Conservation (phyloP, 495 filamentous ascomycete genomes). For the Penicillium robsamsonii region DNA sequence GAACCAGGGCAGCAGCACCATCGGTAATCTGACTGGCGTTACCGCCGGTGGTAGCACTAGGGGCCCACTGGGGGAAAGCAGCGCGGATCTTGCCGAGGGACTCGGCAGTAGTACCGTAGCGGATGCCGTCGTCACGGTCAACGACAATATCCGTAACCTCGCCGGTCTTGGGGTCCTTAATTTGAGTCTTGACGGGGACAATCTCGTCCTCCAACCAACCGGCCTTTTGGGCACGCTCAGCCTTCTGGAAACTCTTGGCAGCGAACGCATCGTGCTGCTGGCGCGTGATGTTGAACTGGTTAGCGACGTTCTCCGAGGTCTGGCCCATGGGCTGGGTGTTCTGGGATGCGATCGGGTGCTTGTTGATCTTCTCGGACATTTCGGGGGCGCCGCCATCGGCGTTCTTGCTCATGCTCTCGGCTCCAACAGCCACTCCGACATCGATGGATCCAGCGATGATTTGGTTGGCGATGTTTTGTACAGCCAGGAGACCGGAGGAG, state of each 20-base stretch:
- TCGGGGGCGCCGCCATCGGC: slow-evolving; percentile 67
- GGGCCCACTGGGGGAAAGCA: slow-evolving; percentile 85
- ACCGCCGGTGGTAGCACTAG: slow-evolving; percentile 82
- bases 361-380: slow-evolving; percentile 70
- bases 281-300: slow-evolving; percentile 77
- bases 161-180: slow-evolving; percentile 81
- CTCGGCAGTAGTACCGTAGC: slow-evolving; percentile 85
- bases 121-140: slow-evolving; percentile 83
- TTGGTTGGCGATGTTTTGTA: slow-evolving; percentile 89
- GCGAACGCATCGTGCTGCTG: slow-evolving; percentile 79
- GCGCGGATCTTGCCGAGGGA: slow-evolving; percentile 76
- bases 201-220: slow-evolving; percentile 93
- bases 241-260: slow-evolving; percentile 78
- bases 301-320: slow-evolving; percentile 90
- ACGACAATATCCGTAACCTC: slow-evolving; percentile 73
- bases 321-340: slow-evolving; percentile 93
- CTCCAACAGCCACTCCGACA: slow-evolving; percentile 81
- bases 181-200: slow-evolving; percentile 71
- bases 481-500: slow-evolving; percentile 88
- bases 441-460: slow-evolving; percentile 81
- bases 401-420: slow-evolving; percentile 81
- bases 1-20: slow-evolving; percentile 81
- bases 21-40: slow-evolving; percentile 95
- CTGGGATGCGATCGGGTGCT: slow-evolving; percentile 71
- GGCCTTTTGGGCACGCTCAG: slow-evolving; percentile 86